Base-by-base conservation (phyloP, 1,284 basidiomycete genomes). In the Irpex sp. region DNA sequence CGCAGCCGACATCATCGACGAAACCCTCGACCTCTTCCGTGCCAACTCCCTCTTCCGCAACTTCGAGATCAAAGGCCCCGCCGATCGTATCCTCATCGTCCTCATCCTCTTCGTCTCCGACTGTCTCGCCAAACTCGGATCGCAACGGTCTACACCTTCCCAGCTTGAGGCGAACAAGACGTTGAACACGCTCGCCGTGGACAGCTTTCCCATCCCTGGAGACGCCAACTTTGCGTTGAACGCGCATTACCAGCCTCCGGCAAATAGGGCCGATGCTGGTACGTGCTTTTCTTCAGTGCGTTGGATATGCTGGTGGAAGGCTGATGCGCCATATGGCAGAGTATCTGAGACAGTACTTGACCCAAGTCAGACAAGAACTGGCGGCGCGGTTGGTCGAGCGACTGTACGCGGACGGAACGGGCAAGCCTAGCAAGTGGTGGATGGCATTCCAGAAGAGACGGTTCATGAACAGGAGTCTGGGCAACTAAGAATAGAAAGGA, bases 1-100 rank as follows among this genome's bases (percentile, higher is more conserved):
- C 9, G 81, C 88, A 66, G 84, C 87, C 49, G 97, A 99, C 77
- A 96, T 99, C 71, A 86, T 99, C 69, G 96, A 98, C 77, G 97
- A 99, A 80, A 90, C 95, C 3, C 83, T 99, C 61, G 94, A 98
- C 79, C 88, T 99, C 63, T 99, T 99, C 81, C 92, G 97, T 59
- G 96, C 97, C 74, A 99, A 99, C 80, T 97, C 96, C 56, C 90
- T 99, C 66, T 99, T 99, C 81, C 92, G 97, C 73, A 99, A 99
- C 82, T 99, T 99, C 75, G 97, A 99, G 82, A 99, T 99, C 87
- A 98, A 98, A 79, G 94, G 97, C 31, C 91, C 94, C 60, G 97
- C 96, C 57, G 97, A 99, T 81, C 89, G 97, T 61, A 87, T 94
- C 44, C 85, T 99, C 72, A 99, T 99, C 81, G 90, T 99, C 77